Evolutionary conservation across 306 rosid species (phyloP).

Genomic region (Hippophae gyantsensis): DNA sequence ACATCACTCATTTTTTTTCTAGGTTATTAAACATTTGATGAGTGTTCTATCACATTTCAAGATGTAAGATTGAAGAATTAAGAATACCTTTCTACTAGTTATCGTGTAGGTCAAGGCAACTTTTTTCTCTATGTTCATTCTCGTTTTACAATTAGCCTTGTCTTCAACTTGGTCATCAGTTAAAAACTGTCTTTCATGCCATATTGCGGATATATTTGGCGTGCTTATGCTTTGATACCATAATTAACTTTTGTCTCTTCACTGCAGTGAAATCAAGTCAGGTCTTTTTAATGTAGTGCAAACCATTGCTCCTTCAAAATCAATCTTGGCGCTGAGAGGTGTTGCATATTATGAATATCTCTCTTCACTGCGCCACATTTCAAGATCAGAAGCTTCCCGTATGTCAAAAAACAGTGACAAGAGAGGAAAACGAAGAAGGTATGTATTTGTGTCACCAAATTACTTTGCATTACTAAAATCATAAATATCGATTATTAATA

Average conservation of each 20-base stretch:
- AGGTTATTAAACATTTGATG: too few species aligned
- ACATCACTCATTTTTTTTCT: too few species aligned
- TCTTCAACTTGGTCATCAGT: too few species aligned
- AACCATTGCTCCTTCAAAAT: slow-evolving; percentile 53
- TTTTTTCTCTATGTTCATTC: too few species aligned
- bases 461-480: slow-evolving; percentile 6
- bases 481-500: slow-evolving; percentile 11
- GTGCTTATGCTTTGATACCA: neutral
- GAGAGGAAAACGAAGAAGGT: slow-evolving; percentile 50
- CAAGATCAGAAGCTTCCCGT: slow-evolving; percentile 59
- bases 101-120: too few species aligned
- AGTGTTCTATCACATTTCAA: too few species aligned
- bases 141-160: too few species aligned
- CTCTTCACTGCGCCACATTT: slow-evolving; percentile 66
- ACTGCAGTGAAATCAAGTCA: slow-evolving; percentile 42
- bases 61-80: too few species aligned
- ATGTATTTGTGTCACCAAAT: slow-evolving; percentile 7
- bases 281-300: slow-evolving; percentile 30
- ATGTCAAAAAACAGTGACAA: slow-evolving; percentile 34
- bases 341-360: slow-evolving; percentile 50
- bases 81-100: too few species aligned
- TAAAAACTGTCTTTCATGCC: too few species aligned
- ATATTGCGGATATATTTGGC: too few species aligned
- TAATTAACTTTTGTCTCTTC: slow-evolving; percentile 11
- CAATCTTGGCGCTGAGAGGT: slow-evolving; percentile 33